Percentiles rank a stretch among this genome's conserved stretches.
Evolutionary conservation across 139 green algal species (phyloP).

Genomic region (Chlorella sp.): DNA sequence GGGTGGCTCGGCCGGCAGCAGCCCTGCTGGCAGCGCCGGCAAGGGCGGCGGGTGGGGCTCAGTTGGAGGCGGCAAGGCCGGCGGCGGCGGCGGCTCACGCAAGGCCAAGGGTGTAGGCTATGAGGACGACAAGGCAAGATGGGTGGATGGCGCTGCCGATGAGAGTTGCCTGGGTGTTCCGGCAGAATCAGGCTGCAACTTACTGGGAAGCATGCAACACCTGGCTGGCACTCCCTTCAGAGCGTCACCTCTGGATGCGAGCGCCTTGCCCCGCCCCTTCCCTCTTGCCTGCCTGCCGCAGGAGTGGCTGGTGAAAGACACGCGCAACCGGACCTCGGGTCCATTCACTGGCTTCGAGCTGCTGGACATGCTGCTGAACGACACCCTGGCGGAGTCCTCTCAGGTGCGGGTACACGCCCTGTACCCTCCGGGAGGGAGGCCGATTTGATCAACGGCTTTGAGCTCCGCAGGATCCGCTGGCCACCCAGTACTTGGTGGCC

Average conservation of each 20-base stretch:
- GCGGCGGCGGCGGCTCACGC: not conserved
- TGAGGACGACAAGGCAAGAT: slow-evolving; percentile 11
- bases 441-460: too few relatives aligned
- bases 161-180: too few relatives aligned
- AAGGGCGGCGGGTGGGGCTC: not conserved
- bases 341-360: slow-evolving; percentile 15
- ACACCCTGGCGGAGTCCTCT: slow-evolving; percentile 1
- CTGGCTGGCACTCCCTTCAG: too few relatives aligned
- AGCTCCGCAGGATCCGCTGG: too few relatives aligned
- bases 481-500: too few relatives aligned
- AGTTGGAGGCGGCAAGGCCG: not conserved
- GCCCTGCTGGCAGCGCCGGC: not conserved
- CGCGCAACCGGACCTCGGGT: not conserved
- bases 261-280: too few relatives aligned
- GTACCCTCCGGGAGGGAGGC: too few relatives aligned
- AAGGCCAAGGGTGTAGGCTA: not conserved
- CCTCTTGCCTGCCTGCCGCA: not conserved
- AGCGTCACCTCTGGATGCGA: too few relatives aligned
- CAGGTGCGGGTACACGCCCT: not conserved
- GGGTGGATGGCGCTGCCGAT: too few relatives aligned
- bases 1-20: not conserved
- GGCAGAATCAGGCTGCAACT: too few relatives aligned
- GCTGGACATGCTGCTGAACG: slow-evolving; percentile 23
- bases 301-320: slow-evolving; percentile 22
- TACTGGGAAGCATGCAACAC: too few relatives aligned